Percentiles rank a stretch among this genome's conserved stretches.
phyloP scores from a whole-genome alignment of 106 monocot genomes.

The Dioscorea alata region DNA sequence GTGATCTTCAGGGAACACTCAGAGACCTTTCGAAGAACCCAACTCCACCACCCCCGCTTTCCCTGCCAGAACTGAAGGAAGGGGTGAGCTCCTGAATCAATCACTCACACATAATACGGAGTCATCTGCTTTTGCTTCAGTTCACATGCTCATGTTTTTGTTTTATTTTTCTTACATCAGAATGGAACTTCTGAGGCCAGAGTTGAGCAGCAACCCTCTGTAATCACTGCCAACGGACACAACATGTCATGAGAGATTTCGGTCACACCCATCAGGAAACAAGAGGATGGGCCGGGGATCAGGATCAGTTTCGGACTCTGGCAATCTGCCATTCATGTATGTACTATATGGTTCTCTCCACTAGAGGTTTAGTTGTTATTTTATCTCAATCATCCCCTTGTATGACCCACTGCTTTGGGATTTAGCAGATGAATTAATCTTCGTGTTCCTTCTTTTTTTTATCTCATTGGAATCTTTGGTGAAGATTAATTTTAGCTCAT shows the following conservation, averaged over 20 bases:
- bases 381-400: too few species aligned
- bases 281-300: too few species aligned
- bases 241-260: conserved; percentile 12
- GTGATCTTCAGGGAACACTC: conserved; percentile 12
- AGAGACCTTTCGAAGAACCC: conserved; percentile 15
- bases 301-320: too few species aligned
- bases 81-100: conserved; percentile 3
- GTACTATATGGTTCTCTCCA: not conserved
- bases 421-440: too few species aligned
- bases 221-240: conserved; percentile 13
- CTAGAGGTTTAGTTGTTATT: not conserved
- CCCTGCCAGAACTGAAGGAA: conserved; percentile 5
- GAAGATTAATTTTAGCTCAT: too few species aligned
- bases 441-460: too few species aligned
- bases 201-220: conserved; percentile 8
- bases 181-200: conserved; percentile 4
- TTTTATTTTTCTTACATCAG: not conserved
- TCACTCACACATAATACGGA: too few species aligned
- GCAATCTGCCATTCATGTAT: not conserved
- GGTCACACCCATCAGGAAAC: not conserved
- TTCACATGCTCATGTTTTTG: not conserved
- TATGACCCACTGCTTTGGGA: too few species aligned
- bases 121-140: not conserved
- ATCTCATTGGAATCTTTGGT: too few species aligned
- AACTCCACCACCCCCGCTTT: not conserved